These are phyloP conservation scores for Penicillium alfredii DNA, from an alignment of 495 filamentous ascomycete genomes.

Conservation along the genomic window DNA sequence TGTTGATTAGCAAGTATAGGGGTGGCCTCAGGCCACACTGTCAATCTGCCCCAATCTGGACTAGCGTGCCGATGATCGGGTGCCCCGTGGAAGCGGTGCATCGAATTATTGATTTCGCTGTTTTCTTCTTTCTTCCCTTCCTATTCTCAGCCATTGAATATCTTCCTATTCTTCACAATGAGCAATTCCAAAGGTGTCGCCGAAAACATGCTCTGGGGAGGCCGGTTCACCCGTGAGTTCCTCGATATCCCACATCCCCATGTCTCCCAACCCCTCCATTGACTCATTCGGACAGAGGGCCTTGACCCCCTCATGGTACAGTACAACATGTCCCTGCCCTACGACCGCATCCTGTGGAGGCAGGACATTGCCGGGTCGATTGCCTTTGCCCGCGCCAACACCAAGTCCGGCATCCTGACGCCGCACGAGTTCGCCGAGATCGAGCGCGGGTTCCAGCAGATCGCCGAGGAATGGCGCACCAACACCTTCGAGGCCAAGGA, in stretches of 20 bases:
- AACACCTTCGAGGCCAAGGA: conserved; percentile 40
- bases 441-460: conserved; percentile 63
- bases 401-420: conserved; percentile 68
- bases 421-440: conserved; percentile 69
- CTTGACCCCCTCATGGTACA: conserved; percentile 84
- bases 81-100: conserved; percentile 5
- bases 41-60: conserved; percentile 13
- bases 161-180: conserved; percentile 25
- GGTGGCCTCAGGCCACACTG: too few species aligned
- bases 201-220: conserved; percentile 72
- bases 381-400: conserved; percentile 82
- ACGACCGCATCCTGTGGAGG: conserved; percentile 75
- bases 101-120: conserved; percentile 1
- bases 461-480: conserved; percentile 68
- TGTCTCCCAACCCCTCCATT: conserved; percentile 13
- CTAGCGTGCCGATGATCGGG: conserved; percentile 22
- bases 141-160: conserved; percentile 10
- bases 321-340: conserved; percentile 84
- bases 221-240: conserved; percentile 67
- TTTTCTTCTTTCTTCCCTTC: conserved; percentile 4
- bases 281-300: conserved; percentile 46
- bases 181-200: conserved; percentile 38
- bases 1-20: too few species aligned
- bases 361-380: conserved; percentile 78
- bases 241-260: conserved; percentile 1